A percentile compares a stretch with the other conserved stretches of the same genome.
Evolutionary conservation across 345 rosid genomes (phyloP).

Genomic region (Arabidopsis thaliana): DNA sequence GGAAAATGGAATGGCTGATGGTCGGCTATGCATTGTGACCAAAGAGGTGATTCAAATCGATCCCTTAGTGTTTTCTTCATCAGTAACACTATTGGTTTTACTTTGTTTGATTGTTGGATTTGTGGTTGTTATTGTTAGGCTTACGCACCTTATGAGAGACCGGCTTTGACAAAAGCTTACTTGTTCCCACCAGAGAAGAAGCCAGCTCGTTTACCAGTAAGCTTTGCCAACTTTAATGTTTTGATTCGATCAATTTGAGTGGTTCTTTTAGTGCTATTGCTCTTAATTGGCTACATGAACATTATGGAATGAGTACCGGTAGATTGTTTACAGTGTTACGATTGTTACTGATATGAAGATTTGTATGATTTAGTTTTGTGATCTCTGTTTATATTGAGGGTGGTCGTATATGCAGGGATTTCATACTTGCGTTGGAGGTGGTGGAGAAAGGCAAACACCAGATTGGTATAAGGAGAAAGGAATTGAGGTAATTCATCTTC

Average conservation of each 20-base stretch:
- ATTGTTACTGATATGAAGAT: background rate
- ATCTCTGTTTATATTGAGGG: conserved; percentile 16
- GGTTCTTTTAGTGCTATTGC: background rate
- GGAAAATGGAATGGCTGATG: conserved; percentile 95
- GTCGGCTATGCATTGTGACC: conserved; percentile 83
- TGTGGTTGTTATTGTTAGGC: conserved; percentile 52
- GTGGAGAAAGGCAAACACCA: conserved; percentile 94
- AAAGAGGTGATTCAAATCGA: conserved; percentile 66
- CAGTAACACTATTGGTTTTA: background rate
- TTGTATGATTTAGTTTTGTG: conserved; percentile 4
- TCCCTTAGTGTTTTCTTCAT: background rate
- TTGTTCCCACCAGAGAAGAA: conserved; percentile 90
- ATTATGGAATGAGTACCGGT: background rate
- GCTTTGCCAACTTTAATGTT: conserved; percentile 31
- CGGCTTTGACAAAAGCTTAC: conserved; percentile 93
- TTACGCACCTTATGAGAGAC: conserved; percentile 93
- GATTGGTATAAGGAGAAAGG: conserved; percentile 98
- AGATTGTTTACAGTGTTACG: background rate
- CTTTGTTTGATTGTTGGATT: background rate
- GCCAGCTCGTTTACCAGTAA: conserved; percentile 94
- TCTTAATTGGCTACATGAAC: background rate
- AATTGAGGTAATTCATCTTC: conserved; percentile 66
- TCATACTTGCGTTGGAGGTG: conserved; percentile 98
- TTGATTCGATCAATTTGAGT: background rate
- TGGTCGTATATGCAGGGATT: conserved; percentile 62